Percentiles rank a stretch among this genome's conserved stretches.
phyloP scores from a whole-genome alignment of 257 asterid genomes.

The Nicotiana noctiflora region DNA sequence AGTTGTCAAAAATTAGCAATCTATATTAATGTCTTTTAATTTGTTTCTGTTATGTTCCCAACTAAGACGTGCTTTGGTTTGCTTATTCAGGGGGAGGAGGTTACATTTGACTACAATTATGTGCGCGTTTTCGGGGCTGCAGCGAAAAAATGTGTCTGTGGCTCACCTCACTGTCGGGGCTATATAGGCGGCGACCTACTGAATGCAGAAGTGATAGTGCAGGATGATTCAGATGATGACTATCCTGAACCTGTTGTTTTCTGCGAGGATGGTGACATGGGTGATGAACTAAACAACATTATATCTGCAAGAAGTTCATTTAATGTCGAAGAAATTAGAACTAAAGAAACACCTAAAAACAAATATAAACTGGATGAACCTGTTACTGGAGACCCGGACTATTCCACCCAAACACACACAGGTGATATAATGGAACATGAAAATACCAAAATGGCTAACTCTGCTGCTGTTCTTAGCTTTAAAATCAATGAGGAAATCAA shows the following conservation, averaged over 20 bases:
- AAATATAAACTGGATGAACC: slow-evolving; percentile 22
- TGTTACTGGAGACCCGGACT: slow-evolving; percentile 25
- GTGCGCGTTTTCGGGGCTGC: slow-evolving; percentile 96
- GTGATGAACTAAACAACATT: slow-evolving; percentile 34
- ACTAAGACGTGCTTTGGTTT: not conserved
- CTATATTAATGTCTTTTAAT: not conserved
- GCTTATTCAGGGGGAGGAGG: slow-evolving; percentile 77
- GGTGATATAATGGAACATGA: slow-evolving; percentile 21
- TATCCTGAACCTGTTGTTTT: slow-evolving; percentile 67
- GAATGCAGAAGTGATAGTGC: too few relatives aligned
- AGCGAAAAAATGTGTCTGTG: slow-evolving; percentile 82
- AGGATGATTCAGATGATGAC: slow-evolving; percentile 69
- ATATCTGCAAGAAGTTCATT: slow-evolving; percentile 28
- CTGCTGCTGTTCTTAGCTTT: slow-evolving; percentile 24
- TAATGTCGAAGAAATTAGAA: slow-evolving; percentile 19
- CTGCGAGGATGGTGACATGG: slow-evolving; percentile 47
- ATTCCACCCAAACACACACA: slow-evolving; percentile 18
- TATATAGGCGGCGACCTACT: too few relatives aligned
- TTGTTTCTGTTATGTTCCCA: not conserved
- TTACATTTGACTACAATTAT: slow-evolving; percentile 88
- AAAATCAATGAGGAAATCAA: slow-evolving; percentile 27
- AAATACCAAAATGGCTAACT: slow-evolving; percentile 22
- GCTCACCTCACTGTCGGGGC: too few relatives aligned
- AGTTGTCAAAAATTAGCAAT: not conserved
- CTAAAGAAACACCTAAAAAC: slow-evolving; percentile 23